Evolutionary conservation across 352 stramenopile species (phyloP), one percentile per base, ranked within the genome.

Genomic region (Phytophthora constricta): DNA sequence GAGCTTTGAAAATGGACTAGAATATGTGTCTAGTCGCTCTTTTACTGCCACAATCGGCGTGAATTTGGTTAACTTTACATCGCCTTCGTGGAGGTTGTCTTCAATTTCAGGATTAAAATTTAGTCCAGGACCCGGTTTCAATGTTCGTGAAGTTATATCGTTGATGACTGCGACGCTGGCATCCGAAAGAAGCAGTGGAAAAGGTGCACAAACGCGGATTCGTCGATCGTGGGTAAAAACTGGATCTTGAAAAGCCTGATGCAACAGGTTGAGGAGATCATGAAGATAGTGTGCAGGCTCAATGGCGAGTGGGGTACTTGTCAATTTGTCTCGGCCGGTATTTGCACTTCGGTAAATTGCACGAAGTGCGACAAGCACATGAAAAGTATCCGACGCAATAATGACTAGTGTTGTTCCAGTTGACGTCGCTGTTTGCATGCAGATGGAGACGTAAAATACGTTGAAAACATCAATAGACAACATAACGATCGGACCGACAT

Each of bases 381-480:
- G 48, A 25, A 31, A 37, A 26, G 4, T 43, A n/a, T 60, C 39
- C 7, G 42, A 23, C 1, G 14, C 22, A 34, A 48, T 52, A n/a
- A 56, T 42, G 11, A 59, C 1, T 8, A 52, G 22, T 14, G 41
- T 66, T 3, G 43, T 27, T 7, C 28, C 23, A 0, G 27, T 11
- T 3, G 58, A 66, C 0, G 27, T 42, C 0, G 62, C 25, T 17
- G 41, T 67, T 27, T 72, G 62, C 68, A 76, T 66, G 34, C 52
- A 72, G n/a, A 45, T 67, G 16, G 58, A 57, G 5, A 67, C 49
- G 20, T 67, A 72, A 5, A 76, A n/a, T 10, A 54, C 68, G 48
- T 70, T 70, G 55, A 74, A 73, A 3, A 68, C 37, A 31, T 73
- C 68, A 4, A 77, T 55, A 5, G 60, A 62, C 22, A 77, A 65